These are phyloP conservation scores for Blastobotrys peoriensis DNA, from an alignment of 805 yeast species.

Conservation along the genomic window DNA sequence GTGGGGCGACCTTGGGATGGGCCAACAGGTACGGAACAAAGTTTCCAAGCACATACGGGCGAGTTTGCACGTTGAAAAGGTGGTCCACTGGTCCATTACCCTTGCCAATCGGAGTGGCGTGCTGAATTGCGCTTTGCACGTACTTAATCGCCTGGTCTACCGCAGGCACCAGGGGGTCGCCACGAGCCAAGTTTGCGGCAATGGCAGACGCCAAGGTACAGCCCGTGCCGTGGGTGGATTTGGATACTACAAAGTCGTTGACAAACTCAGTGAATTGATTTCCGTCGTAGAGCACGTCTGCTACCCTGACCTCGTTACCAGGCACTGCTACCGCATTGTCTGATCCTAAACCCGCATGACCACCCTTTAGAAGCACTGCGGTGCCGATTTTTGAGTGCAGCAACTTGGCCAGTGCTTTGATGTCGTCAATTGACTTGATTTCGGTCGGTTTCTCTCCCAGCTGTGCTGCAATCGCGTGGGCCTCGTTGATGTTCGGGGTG, in stretches of 20 bases:
- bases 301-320: slow-evolving; percentile 14
- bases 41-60: slow-evolving; percentile 32
- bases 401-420: slow-evolving; percentile 34
- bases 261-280: slow-evolving; percentile 38
- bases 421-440: slow-evolving; percentile 34
- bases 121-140: slow-evolving; percentile 57
- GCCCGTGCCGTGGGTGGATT: slow-evolving; percentile 82
- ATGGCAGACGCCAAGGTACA: slow-evolving; percentile 81
- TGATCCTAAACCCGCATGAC: slow-evolving; percentile 47
- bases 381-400: slow-evolving; percentile 34
- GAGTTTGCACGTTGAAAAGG: slow-evolving; percentile 32
- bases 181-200: slow-evolving; percentile 65
- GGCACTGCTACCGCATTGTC: slow-evolving; percentile 9
- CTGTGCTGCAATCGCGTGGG: slow-evolving; percentile 25
- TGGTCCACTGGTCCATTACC: slow-evolving; percentile 80
- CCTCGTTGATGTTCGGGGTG: slow-evolving; percentile 76
- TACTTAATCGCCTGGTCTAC: slow-evolving; percentile 55
- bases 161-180: slow-evolving; percentile 40
- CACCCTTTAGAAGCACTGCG: slow-evolving; percentile 71
- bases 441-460: slow-evolving; percentile 4
- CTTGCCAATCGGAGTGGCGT: slow-evolving; percentile 39
- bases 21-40: slow-evolving; percentile 45
- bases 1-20: slow-evolving; percentile 49
- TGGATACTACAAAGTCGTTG: slow-evolving; percentile 41
- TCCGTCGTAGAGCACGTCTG: slow-evolving; percentile 29